These are phyloP conservation scores for Zoysia japonica DNA, from an alignment of 176 grass and related monocot genomes.

Conservation along the genomic window DNA sequence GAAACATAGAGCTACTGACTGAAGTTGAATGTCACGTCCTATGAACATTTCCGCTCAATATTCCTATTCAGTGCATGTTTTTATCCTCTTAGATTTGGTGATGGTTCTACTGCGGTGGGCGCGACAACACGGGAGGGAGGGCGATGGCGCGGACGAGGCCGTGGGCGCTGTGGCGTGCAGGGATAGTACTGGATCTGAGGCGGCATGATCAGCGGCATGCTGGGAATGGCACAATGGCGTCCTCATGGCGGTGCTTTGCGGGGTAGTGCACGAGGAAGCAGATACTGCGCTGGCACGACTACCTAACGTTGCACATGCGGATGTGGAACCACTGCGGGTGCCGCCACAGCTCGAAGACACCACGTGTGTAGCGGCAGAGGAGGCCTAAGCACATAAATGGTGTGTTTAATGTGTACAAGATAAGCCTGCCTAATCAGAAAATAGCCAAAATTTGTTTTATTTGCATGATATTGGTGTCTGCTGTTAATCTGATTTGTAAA, in stretches of 20 bases:
- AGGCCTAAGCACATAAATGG: neutral
- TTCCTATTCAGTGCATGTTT: neutral
- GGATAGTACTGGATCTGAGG: too few species aligned
- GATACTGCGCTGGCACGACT: constrained; percentile 15
- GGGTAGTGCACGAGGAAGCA: constrained; percentile 60
- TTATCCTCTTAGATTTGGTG: neutral
- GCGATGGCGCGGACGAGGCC: too few species aligned
- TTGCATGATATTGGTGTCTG: too few species aligned
- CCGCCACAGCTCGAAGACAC: constrained; percentile 54
- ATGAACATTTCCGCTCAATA: neutral
- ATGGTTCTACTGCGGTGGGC: neutral
- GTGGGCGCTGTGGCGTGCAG: too few species aligned
- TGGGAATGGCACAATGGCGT: neutral
- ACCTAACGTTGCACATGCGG: constrained; percentile 35
- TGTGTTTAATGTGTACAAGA: too few species aligned
- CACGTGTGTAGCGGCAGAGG: constrained; percentile 45
- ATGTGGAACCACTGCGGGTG: constrained; percentile 57
- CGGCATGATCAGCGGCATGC: too few species aligned
- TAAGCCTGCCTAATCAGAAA: too few species aligned
- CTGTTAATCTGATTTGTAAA: too few species aligned
- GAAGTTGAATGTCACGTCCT: neutral
- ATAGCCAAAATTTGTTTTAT: too few species aligned
- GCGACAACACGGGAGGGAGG: too few species aligned
- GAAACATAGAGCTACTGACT: neutral
- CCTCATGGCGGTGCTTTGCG: constrained; percentile 25